Base-by-base conservation (phyloP, 78 protist genomes). In the Salpingoeca rosetta region DNA sequence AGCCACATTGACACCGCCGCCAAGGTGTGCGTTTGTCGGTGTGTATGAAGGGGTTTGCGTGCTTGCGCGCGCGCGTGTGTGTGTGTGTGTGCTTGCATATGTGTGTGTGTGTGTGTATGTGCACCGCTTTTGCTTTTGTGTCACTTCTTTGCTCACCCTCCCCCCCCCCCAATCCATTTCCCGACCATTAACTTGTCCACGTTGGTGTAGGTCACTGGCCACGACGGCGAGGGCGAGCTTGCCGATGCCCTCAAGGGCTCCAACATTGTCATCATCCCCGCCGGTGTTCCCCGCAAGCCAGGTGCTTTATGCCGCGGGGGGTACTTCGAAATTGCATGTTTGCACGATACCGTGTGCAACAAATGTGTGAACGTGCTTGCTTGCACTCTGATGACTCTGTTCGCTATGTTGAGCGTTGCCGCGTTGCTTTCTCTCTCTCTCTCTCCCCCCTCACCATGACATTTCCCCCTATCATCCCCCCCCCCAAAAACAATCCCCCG, bases 211-310 rank as follows among this genome's bases (percentile, higher is more conserved):
- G 87, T 81, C 39, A 42, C 72, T 10, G 78, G 83, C 44, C 35
- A 75, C 88, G 22, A 17, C 44, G 90, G 88, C 31, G 28, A 11
- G 76, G 92, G 84, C 42, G 40, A 86, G 44, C 44, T 88, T 35
- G 88, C 39, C 77, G 85, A 22, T 40, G 92, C 92, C 41, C 86
- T 91, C 43, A 76, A 87, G 45, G 94, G 89, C 81, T 35, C 83
- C 44, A 88, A 91, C 22, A 90, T 93, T 38, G 94, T 92, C 25
- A 86, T 94, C 80, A 91, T 94, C 91, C 90, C 83, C 75, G 97
- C 97, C 7, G 97, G 95, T n/a, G 97, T 94, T 1, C 94, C 97
- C 80, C 93, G 97, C 92, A 92, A 91, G 92, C 97, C 97, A 37
- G 97, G 97, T 73, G n/a, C n/a, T n/a, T n/a, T n/a, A n/a, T n/a